Conservation (phyloP, 345 rosid genomes). For the Litchi chinensis region DNA sequence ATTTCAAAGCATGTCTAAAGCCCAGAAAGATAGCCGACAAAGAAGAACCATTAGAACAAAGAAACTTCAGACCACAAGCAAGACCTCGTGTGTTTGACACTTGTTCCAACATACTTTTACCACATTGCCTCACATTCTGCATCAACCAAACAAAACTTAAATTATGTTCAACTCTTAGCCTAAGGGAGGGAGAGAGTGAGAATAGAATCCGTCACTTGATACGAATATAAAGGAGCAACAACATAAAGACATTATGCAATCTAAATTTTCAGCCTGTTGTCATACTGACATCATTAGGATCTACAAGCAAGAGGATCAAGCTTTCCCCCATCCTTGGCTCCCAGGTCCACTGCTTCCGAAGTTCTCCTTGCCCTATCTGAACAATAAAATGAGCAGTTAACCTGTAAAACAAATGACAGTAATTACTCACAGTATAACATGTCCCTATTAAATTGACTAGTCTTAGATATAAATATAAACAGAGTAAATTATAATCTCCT, state of each 20-base stretch:
- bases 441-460: background rate
- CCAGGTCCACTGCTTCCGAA: constrained; percentile 86
- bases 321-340: constrained; percentile 87
- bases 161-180: constrained; percentile 9
- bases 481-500: background rate
- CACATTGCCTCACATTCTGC: constrained; percentile 87
- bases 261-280: background rate
- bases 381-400: constrained; percentile 71
- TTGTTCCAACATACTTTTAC: constrained; percentile 83
- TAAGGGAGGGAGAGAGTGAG: background rate
- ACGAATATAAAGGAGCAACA: background rate
- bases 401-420: constrained; percentile 47
- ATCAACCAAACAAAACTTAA: constrained; percentile 29
- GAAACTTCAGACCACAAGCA: constrained; percentile 81
- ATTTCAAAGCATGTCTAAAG: constrained; percentile 73
- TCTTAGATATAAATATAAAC: background rate
- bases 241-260: background rate
- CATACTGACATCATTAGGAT: constrained; percentile 83
- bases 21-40: constrained; percentile 64
- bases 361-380: constrained; percentile 64
- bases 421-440: background rate
- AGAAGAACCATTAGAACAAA: constrained; percentile 63
- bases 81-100: constrained; percentile 87
- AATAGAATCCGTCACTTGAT: constrained; percentile 9
- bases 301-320: constrained; percentile 81